phyloP scores from a whole-genome alignment of 176 grass and related monocot species.

The Themeda triandra region DNA sequence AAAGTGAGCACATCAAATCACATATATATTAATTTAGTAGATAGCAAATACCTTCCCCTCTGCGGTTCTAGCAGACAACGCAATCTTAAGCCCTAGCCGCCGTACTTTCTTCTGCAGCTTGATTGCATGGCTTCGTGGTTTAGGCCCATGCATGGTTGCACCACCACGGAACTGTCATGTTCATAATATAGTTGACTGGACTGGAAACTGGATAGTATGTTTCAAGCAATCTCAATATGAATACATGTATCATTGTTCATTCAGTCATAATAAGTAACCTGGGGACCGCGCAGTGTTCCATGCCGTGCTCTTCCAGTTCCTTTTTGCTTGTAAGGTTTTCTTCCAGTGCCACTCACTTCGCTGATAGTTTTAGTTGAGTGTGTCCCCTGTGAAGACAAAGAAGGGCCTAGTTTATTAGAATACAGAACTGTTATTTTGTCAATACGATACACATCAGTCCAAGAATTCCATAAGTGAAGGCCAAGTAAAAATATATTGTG shows the following conservation, averaged over 20 bases:
- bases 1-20: not conserved
- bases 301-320: constrained; percentile 91
- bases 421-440: not conserved
- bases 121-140: constrained; percentile 94
- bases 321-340: constrained; percentile 85
- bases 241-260: not conserved
- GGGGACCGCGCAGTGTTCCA: constrained; percentile 78
- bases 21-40: not conserved
- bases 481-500: not conserved
- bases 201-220: not conserved
- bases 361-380: constrained; percentile 96
- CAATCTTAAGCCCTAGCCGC: constrained; percentile 84
- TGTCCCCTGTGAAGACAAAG: constrained; percentile 60
- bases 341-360: constrained; percentile 90
- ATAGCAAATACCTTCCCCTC: constrained; percentile 70
- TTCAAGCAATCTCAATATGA: not conserved
- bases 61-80: constrained; percentile 80
- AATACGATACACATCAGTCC: not conserved
- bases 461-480: not conserved
- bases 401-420: not conserved
- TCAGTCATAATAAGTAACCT: constrained; percentile 44
- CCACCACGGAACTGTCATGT: constrained; percentile 83
- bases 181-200: constrained; percentile 11
- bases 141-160: constrained; percentile 90
- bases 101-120: constrained; percentile 93